Base-by-base conservation (phyloP, 768 basidiomycete genomes). In the Tulasnella sp. region DNA sequence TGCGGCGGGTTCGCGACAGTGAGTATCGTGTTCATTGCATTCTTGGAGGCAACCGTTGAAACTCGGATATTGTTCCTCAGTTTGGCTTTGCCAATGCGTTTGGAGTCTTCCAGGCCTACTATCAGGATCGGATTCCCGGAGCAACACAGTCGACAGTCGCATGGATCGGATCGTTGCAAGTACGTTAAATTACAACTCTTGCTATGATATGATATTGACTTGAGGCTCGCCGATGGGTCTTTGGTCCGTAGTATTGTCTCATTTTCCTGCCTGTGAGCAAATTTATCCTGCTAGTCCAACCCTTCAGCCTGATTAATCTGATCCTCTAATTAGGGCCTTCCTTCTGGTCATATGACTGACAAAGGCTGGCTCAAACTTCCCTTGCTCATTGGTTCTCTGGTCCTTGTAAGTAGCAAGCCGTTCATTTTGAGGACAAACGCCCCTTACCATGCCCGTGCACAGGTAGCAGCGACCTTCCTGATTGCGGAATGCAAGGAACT, bases 81-180 rank as follows among this genome's bases (percentile, higher is more conserved):
- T 64, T 41, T 72, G 50, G 48, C 14, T 64, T 64, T 34, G 77
- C 77, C 41, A 78, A 78, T 69, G 69, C 77, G 20, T 78, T 78
- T 72, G 77, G 77, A 4, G 58, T 78, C 20, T 78, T 78, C 40
- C 77, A 78, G 40, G 50, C 77, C 20, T 78, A 78, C 40, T 78
- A 78, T 72, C 41, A 41, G 31, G 60, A 41, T 40, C 20, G 31
- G 37, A 64, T 78, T 22, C 60, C 58, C 14, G 77, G 77, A 28
- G 58, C 69, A 34, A 78, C 77, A 12, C 77, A 78, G 60, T 78
- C 77, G 2, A 72, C 77, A 14, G 75, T 73, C 48, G 79, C 79
- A 0, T 80, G 79, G 79, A 80, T 80, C 44, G 79, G 79, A 28
- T 80, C 79, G 18, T 58, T 80, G 37, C 79, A 80, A 31, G 79